phyloP scores from a whole-genome alignment of 2,329 filamentous ascomycete genomes.

The Diaporthe australafricana region DNA sequence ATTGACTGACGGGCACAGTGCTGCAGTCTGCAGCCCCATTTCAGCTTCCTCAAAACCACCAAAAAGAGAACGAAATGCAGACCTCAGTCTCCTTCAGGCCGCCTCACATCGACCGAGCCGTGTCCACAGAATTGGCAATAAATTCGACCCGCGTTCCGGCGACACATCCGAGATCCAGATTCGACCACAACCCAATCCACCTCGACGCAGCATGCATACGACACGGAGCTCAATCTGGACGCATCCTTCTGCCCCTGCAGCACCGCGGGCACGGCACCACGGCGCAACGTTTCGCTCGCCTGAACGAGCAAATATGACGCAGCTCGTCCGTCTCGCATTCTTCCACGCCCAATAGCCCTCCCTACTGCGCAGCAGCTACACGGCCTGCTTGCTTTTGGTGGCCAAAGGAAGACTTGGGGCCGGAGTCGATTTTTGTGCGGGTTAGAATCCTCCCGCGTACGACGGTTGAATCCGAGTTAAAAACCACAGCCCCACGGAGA shows the following conservation, averaged over 20 bases:
- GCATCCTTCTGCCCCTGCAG: constrained; percentile 24
- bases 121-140: neutral
- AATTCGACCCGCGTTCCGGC: neutral
- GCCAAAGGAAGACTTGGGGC: too few relatives aligned
- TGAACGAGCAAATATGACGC: constrained; percentile 8
- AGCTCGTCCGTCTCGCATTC: constrained; percentile 1
- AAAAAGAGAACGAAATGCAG: neutral
- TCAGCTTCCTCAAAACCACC: neutral
- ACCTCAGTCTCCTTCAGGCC: neutral
- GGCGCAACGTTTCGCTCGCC: constrained; percentile 11
- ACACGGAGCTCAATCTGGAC: constrained; percentile 7
- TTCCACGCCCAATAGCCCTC: neutral
- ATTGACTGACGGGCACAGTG: neutral
- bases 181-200: neutral
- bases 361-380: neutral
- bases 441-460: neutral
- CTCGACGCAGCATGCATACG: neutral
- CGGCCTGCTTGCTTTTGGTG: neutral
- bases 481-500: neutral
- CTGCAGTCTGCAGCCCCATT: neutral
- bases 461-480: neutral
- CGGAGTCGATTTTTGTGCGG: neutral
- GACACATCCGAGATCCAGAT: neutral
- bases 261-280: constrained; percentile 10
- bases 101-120: neutral